Evolutionary conservation across 176 grass and related monocot species (phyloP), one percentile per base, ranked within the genome.

Genomic region (Juncus effusus): DNA sequence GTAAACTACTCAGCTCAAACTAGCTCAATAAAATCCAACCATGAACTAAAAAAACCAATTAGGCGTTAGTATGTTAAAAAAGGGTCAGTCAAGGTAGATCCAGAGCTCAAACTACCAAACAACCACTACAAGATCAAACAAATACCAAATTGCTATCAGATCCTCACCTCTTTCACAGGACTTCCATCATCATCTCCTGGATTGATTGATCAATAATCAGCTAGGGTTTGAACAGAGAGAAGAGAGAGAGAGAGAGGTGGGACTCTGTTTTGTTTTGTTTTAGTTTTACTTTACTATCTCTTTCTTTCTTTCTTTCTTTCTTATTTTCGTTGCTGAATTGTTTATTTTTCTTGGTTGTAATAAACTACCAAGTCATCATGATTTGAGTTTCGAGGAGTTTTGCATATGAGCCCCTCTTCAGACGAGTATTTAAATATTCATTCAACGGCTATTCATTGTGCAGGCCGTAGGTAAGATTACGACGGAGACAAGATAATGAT

Each of bases 141-240:
- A 2, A 37, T 38, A 60, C 28, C 40, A 40, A 61, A 61, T 60
- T 38, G 52, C 35, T 40, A 61, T 63, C 8, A 69, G 64, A 77
- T 69, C 42, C 63, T 69, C 64, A 77, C 75, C 75, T 60, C 12
- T 28, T 45, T 76, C 62, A 77, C 13, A 15, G 36, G 40, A 42
- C 14, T 37, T 38, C 63, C 68, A 72, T 28, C 19, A 28, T 28
- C 19, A 28, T 45, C 68, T 42, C 12, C 44, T 42, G 13, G 16
- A 47, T 47, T 14, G 69, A 72, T 72, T 54, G 69, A 67, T 67
- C 64, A 76, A 36, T 54, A 53, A 67, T 67, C 64, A 76, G 44
- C 53, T 69, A 77, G 54, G 74, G 63, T 68, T 68, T 58, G 63
- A 67, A 12, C 13, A 36, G 15, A 12, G 68, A 40, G 59, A 19